phyloP scores from a whole-genome alignment of 2,329 filamentous ascomycete genomes.

The Calycina herbarum region DNA sequence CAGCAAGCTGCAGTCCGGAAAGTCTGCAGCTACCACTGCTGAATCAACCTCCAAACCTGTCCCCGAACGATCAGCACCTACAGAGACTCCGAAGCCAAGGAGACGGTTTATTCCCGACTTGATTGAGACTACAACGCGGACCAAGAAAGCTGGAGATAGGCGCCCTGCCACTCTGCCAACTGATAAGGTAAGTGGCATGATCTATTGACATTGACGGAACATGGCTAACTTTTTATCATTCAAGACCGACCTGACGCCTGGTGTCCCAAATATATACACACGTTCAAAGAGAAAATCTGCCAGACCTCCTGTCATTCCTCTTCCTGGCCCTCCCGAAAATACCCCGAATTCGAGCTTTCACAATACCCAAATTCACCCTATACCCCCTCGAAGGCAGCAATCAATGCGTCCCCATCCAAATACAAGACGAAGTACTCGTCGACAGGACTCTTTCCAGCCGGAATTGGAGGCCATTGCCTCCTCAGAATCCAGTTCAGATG shows the following conservation, averaged over 20 bases:
- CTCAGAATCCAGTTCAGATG: conserved; percentile 44
- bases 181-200: conserved; percentile 64
- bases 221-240: conserved; percentile 17
- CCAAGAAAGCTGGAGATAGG: conserved; percentile 64
- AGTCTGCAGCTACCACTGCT: conserved; percentile 46
- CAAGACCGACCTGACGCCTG: conserved; percentile 35
- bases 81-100: conserved; percentile 36
- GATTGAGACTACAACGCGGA: conserved; percentile 75
- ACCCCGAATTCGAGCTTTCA: conserved; percentile 41
- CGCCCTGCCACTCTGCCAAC: conserved; percentile 61
- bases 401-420: conserved; percentile 45
- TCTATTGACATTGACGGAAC: conserved; percentile 5
- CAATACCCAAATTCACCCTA: conserved; percentile 37
- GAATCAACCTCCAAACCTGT: conserved; percentile 57
- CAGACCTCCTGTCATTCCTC: conserved; percentile 26
- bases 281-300: conserved; percentile 28
- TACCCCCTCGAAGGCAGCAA: conserved; percentile 42
- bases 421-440: conserved; percentile 42
- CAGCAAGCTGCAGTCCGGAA: conserved; percentile 47
- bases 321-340: conserved; percentile 51
- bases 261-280: conserved; percentile 37
- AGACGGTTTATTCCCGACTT: conserved; percentile 73
- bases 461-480: conserved; percentile 40
- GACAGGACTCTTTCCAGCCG: conserved; percentile 42
- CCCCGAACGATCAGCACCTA: conserved; percentile 35